These are phyloP conservation scores for Aspergillus ustus DNA, from an alignment of 2,329 filamentous ascomycete species.

Conservation along the genomic window DNA sequence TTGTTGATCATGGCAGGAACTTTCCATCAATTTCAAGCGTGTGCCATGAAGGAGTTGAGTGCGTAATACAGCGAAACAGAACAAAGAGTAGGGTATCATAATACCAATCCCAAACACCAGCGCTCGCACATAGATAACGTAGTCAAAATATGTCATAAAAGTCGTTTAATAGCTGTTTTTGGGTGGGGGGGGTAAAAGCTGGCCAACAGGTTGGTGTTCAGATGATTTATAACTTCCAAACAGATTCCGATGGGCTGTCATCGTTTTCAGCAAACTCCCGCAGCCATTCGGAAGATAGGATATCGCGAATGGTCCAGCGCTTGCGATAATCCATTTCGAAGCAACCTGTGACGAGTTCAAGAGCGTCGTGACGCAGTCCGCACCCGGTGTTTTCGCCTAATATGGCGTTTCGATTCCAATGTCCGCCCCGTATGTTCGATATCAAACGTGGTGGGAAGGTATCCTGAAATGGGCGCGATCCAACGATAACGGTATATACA, in stretches of 20 bases:
- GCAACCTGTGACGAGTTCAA: slow-evolving; percentile 64
- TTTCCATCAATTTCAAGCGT: neutral
- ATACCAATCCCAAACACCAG: slow-evolving; percentile 31
- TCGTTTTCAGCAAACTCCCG: slow-evolving; percentile 42
- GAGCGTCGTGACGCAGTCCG: slow-evolving; percentile 47
- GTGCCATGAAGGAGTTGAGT: neutral
- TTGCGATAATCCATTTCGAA: slow-evolving; percentile 60
- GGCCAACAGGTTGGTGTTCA: neutral
- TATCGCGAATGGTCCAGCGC: slow-evolving; percentile 62
- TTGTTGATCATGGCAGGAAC: neutral
- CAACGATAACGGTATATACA: slow-evolving; percentile 64
- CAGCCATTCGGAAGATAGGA: slow-evolving; percentile 62
- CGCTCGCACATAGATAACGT: slow-evolving; percentile 19
- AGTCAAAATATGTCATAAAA: slow-evolving; percentile 10
- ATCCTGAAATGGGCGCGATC: slow-evolving; percentile 66
- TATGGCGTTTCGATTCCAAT: slow-evolving; percentile 61
- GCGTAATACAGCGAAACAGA: neutral
- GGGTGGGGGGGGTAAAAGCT: neutral
- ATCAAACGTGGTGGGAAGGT: slow-evolving; percentile 62
- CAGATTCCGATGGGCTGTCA: slow-evolving; percentile 36
- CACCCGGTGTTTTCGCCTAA: slow-evolving; percentile 47
- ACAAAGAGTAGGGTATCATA: slow-evolving; percentile 37
- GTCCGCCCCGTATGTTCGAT: slow-evolving; percentile 62
- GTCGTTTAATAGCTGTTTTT: slow-evolving; percentile 15
- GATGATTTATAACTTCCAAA: slow-evolving; percentile 42